phyloP scores from a whole-genome alignment of 352 stramenopile genomes.

The Elongisporangium undulatum region DNA sequence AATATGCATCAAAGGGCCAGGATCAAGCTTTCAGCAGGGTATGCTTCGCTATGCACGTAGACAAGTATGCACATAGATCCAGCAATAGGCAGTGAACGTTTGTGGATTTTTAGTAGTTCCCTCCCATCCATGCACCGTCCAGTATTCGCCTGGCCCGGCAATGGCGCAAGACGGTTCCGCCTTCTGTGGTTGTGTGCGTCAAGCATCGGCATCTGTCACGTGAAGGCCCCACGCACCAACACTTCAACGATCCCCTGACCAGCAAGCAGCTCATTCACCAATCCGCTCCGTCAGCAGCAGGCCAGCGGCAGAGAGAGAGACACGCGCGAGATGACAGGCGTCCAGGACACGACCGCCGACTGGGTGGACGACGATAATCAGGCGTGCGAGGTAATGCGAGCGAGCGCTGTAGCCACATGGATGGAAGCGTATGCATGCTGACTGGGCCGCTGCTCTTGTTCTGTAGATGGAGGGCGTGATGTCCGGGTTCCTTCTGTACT shows the following conservation, averaged over 20 bases:
- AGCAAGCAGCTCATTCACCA: not conserved
- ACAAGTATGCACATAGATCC: not conserved
- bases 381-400: not conserved
- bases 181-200: not conserved
- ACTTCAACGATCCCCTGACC: not conserved
- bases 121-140: not conserved
- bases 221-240: slow-evolving; percentile 1
- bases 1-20: not conserved
- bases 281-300: not conserved
- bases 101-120: not conserved
- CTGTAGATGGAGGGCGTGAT: slow-evolving; percentile 1
- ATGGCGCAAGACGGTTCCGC: not conserved
- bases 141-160: not conserved
- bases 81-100: not conserved
- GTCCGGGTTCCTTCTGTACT: slow-evolving; percentile 3
- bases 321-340: slow-evolving; percentile 2
- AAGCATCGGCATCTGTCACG: not conserved
- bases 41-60: not conserved
- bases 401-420: not conserved
- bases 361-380: not conserved
- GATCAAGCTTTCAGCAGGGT: not conserved
- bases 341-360: not conserved
- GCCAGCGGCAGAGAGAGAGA: not conserved
- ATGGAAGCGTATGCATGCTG: not conserved
- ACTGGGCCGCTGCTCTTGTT: not conserved